Conservation (phyloP, 1,139 yeast genomes). For the Lodderomyces margitis region DNA sequence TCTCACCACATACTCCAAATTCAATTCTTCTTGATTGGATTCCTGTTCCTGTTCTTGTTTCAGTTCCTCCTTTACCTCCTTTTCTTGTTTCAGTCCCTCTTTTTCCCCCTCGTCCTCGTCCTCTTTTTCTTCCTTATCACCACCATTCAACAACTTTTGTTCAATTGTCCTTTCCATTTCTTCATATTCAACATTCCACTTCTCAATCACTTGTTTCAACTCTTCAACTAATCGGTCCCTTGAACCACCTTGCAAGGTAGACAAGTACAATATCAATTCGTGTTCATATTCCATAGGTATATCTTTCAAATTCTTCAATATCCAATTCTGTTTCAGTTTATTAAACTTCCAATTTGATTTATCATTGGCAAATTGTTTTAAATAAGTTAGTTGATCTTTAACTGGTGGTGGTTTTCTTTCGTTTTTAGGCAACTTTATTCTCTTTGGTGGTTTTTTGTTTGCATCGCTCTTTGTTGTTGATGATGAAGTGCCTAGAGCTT, state of each 20-base stretch:
- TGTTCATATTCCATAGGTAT: slow-evolving; percentile 58
- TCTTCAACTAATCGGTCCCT: slow-evolving; percentile 56
- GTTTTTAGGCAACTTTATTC: slow-evolving; percentile 70
- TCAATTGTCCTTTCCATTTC: slow-evolving; percentile 40
- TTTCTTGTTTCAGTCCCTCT: slow-evolving; percentile 13
- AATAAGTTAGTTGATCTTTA: slow-evolving; percentile 75
- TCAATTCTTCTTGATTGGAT: slow-evolving; percentile 5
- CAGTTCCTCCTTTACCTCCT: slow-evolving; percentile 11
- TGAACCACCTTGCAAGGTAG: slow-evolving; percentile 74
- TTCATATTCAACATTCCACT: slow-evolving; percentile 57
- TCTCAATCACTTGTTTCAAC: slow-evolving; percentile 43
- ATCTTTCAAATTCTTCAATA: slow-evolving; percentile 61
- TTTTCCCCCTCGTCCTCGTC: slow-evolving; percentile 20
- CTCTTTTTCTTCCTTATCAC: slow-evolving; percentile 17
- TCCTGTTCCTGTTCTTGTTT: slow-evolving; percentile 16
- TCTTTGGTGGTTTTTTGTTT: slow-evolving; percentile 63
- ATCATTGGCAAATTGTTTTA: slow-evolving; percentile 63
- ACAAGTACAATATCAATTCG: slow-evolving; percentile 57
- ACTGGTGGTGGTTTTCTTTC: slow-evolving; percentile 77
- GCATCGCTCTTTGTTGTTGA: slow-evolving; percentile 8
- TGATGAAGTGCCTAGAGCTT: slow-evolving; percentile 18
- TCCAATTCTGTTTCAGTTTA: slow-evolving; percentile 93
- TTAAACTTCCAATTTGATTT: slow-evolving; percentile 82
- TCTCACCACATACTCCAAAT: slow-evolving; percentile 14
- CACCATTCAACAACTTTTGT: slow-evolving; percentile 27